Evolutionary conservation across 192 early-diverging fungal genomes (phyloP), one percentile per base, ranked within the genome.

Genomic region (Lobosporangium transversale): DNA sequence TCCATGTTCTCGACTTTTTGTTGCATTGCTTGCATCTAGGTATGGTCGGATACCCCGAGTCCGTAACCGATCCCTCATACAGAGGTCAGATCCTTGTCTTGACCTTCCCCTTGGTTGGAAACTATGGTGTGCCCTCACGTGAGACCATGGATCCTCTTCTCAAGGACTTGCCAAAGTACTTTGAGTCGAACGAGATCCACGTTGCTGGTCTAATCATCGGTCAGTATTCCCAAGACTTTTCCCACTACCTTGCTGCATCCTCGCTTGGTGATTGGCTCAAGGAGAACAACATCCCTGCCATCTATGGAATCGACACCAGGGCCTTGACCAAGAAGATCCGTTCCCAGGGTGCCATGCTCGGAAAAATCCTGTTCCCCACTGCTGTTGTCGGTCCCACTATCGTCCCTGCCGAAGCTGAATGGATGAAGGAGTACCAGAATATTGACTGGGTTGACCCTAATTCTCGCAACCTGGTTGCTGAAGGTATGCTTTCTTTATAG

Each of bases 21-120:
- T n/a, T n/a, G n/a, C n/a, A n/a, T n/a, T n/a, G n/a, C n/a, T n/a
- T n/a, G n/a, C n/a, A n/a, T 31, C 17, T 55, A 92, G 91, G 92
- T 35, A 98, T 98, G 96, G 94, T 97, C 51, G 97, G 96, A 47
- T 99, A 98, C 79, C 95, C 97, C n/a, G 96, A 99, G 81, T 96
- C 97, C 29, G 85, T 97, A 73, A 98, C 95, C 3, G 96, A 99
- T 84, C 97, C 97, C 15, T 98, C 96, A 47, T 99, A 99, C 83
- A 89, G 92, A 58, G 97, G 97, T 10, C 97, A 99, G 88, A 98
- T 99, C 58, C 84, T 99, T 50, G 95, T 99, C 36, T 81, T 99
- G 54, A 99, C 97, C 58, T 99, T 97, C 84, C 97, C 97, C 15
- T 84, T 99, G 54, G 83, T 99, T 57, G 97, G 97, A 53, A 99